A percentile compares a stretch with the other conserved stretches of the same genome.
Evolutionary conservation across 148 eudicot genomes (phyloP).

Genomic region (Fallopia convolvulus): DNA sequence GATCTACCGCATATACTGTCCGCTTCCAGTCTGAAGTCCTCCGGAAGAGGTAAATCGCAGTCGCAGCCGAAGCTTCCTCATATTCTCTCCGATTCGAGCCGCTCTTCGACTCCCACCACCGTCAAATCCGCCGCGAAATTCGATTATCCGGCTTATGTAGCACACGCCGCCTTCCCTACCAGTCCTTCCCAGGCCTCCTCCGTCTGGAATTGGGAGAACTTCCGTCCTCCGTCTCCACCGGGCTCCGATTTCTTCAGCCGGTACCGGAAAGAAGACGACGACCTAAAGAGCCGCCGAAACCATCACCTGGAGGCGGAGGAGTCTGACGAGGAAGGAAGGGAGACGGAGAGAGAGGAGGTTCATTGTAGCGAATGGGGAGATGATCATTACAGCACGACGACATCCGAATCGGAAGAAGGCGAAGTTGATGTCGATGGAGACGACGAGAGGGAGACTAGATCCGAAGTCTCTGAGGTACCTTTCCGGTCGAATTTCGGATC

Average conservation of each 20-base stretch:
- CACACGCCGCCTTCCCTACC: conserved; percentile 27
- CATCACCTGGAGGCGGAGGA: conserved; percentile 28
- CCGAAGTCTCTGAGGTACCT: conserved; percentile 38
- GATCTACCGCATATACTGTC: conserved; percentile 44
- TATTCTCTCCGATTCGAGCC: conserved; percentile 60
- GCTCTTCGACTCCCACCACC: conserved; percentile 25
- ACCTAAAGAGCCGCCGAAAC: neutral
- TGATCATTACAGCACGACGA: conserved; percentile 69
- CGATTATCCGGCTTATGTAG: conserved; percentile 33
- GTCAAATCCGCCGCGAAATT: conserved; percentile 16
- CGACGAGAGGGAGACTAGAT: conserved; percentile 57
- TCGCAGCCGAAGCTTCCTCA: conserved; percentile 36
- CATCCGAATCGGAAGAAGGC: conserved; percentile 28
- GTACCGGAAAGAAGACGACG: conserved; percentile 6
- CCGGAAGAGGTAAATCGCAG: conserved; percentile 14
- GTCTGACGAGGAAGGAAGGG: conserved; percentile 26
- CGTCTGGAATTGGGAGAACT: conserved; percentile 93
- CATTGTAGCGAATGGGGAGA: conserved; percentile 99
- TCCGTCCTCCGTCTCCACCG: conserved; percentile 90
- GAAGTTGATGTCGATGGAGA: conserved; percentile 23
- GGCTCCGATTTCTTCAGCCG: conserved; percentile 57
- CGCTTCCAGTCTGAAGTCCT: conserved; percentile 18
- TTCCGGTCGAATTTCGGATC: conserved; percentile 36
- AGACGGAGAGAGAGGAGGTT: conserved; percentile 74
- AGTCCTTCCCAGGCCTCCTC: conserved; percentile 79